Conservation (phyloP, 768 basidiomycete species). For the Boletus edulis region DNA sequence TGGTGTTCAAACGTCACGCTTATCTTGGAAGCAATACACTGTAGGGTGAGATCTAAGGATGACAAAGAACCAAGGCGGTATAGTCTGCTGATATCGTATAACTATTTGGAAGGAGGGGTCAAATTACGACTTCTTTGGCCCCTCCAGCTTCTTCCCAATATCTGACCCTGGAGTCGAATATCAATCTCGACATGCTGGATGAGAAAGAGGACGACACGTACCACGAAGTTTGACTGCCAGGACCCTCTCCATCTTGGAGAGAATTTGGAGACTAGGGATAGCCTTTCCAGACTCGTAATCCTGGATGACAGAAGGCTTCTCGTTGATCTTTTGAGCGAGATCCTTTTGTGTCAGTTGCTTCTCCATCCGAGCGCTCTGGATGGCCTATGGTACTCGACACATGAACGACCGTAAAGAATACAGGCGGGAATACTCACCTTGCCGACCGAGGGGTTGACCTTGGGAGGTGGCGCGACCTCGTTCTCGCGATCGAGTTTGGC, state of each 20-base stretch:
- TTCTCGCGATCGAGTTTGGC: constrained; percentile 94
- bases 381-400: constrained; percentile 51
- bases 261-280: constrained; percentile 81
- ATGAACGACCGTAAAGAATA: background rate
- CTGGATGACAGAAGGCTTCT: constrained; percentile 84
- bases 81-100: constrained; percentile 29
- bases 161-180: constrained; percentile 50
- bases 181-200: constrained; percentile 1
- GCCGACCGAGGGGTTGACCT: constrained; percentile 69
- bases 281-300: constrained; percentile 90
- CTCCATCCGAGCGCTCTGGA: constrained; percentile 76
- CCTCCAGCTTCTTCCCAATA: constrained; percentile 86
- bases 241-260: constrained; percentile 83
- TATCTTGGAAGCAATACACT: constrained; percentile 22
- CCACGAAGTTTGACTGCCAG: constrained; percentile 90
- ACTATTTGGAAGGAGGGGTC: constrained; percentile 34
- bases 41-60: constrained; percentile 21
- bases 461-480: constrained; percentile 89
- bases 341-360: constrained; percentile 88
- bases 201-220: constrained; percentile 32
- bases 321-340: constrained; percentile 88
- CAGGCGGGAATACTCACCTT: constrained; percentile 44
- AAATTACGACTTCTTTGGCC: constrained; percentile 67
- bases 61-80: constrained; percentile 13
- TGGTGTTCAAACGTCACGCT: constrained; percentile 3